These are phyloP conservation scores for Capsaspora owczarzaki DNA, from an alignment of 78 protist genomes.

Conservation along the genomic window DNA sequence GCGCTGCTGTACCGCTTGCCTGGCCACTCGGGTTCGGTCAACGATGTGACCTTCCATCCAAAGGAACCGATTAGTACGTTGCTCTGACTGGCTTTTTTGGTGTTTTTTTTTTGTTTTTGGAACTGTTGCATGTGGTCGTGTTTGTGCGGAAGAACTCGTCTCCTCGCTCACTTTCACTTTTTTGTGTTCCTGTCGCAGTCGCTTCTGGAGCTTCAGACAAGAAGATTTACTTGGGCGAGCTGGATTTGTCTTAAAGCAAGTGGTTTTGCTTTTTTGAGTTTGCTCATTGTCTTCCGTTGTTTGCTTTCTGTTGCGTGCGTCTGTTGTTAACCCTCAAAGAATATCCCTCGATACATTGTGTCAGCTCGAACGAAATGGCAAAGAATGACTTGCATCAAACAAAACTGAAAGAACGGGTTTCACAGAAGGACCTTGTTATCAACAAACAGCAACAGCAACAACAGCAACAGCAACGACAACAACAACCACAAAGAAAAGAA, in stretches of 20 bases:
- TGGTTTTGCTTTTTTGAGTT: neutral
- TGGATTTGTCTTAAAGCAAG: constrained; percentile 6
- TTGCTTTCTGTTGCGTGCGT: too few relatives aligned
- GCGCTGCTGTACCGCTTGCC: constrained; percentile 61
- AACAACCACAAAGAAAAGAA: too few relatives aligned
- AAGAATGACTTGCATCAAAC: too few relatives aligned
- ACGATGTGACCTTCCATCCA: constrained; percentile 76
- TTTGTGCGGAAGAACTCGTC: neutral
- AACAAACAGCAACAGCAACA: too few relatives aligned
- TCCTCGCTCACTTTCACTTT: neutral
- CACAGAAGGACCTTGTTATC: too few relatives aligned
- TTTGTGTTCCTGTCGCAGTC: neutral
- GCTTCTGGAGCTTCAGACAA: constrained; percentile 56
- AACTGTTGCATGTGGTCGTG: neutral
- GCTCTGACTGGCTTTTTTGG: neutral
- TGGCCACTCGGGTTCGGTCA: constrained; percentile 71
- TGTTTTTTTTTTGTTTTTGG: neutral
- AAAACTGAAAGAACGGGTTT: too few relatives aligned
- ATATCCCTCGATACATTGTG: too few relatives aligned
- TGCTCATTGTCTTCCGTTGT: too few relatives aligned
- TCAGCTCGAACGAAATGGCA: too few relatives aligned
- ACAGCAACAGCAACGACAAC: too few relatives aligned
- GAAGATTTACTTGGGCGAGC: constrained; percentile 60
- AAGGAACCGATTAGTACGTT: constrained; percentile 62
- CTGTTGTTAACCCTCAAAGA: too few relatives aligned